Evolutionary conservation across 2,329 filamentous ascomycete genomes (phyloP).

Genomic region (Hymenoscyphus fructigenus): DNA sequence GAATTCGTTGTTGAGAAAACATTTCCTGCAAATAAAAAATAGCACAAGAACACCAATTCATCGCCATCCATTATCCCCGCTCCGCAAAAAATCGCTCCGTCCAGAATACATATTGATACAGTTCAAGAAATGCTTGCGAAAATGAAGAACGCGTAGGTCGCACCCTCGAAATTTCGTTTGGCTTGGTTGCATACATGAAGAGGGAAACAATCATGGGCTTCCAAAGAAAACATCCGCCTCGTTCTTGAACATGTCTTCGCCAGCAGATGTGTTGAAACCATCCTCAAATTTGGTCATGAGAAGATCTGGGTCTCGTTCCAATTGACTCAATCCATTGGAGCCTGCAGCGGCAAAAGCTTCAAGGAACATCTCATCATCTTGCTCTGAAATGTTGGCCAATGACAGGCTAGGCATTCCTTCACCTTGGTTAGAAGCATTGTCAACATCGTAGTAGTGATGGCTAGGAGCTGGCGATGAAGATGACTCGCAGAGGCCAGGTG

Average conservation of each 20-base stretch:
- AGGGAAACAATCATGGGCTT: slow-evolving; percentile 30
- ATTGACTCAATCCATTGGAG: slow-evolving; percentile 26
- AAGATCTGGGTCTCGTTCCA: slow-evolving; percentile 34
- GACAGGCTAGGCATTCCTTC: slow-evolving; percentile 33
- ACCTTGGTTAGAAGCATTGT: slow-evolving; percentile 29
- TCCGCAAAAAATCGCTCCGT: not conserved
- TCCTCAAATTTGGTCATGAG: slow-evolving; percentile 37
- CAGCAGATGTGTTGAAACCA: slow-evolving; percentile 22
- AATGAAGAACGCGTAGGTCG: too few relatives aligned
- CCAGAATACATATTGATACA: slow-evolving; percentile 19
- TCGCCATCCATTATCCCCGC: not conserved
- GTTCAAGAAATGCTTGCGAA: not conserved
- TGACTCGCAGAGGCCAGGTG: slow-evolving; percentile 60
- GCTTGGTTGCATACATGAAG: slow-evolving; percentile 4
- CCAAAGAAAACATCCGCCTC: slow-evolving; percentile 37
- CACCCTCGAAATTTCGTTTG: slow-evolving; percentile 1
- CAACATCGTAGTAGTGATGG: slow-evolving; percentile 33
- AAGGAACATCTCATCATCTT: slow-evolving; percentile 39
- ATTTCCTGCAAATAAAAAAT: slow-evolving; percentile 1
- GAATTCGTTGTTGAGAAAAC: slow-evolving; percentile 14
- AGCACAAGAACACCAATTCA: not conserved
- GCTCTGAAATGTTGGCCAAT: slow-evolving; percentile 23
- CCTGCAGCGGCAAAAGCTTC: slow-evolving; percentile 34
- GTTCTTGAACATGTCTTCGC: slow-evolving; percentile 30
- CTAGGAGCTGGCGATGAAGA: slow-evolving; percentile 52